Evolutionary conservation across 306 rosid genomes (phyloP), one percentile per base, ranked within the genome.

Genomic region (Fragaria ananassa): DNA sequence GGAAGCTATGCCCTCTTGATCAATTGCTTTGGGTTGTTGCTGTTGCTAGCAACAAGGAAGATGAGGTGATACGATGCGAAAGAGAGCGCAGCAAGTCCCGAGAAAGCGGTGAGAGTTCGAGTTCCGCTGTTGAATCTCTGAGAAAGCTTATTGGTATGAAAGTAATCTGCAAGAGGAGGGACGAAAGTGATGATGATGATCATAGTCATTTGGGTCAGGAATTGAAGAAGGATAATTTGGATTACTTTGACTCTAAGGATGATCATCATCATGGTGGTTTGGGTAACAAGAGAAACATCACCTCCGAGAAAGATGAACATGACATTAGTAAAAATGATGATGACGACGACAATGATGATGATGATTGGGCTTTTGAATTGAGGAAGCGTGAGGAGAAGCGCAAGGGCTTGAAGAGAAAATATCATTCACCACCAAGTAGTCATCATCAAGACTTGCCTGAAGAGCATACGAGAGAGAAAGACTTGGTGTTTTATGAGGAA

Each of bases 61-160:
- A 12, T 15, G 35, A 29, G 42, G 4, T 5, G 17, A 12, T 62
- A 27, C 39, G 31, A 29, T 6, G 1, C 9, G 4, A 14, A 62
- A 62, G 68, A 31, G 42, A 29, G 4, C 21, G 68, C 37, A 25
- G 39, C 37, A 27, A 60, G 21, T 57, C 64, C 5, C 34, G 4
- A 57, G 64, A 57, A 60, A 60, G 18, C 4, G 35, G 37, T 4
- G 37, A 25, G 10, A 31, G 41, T 62, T 5, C 21, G 42, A 14
- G 68, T 15, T 23, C 64, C 17, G 68, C 68, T 15, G 2, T 62
- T 19, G 35, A 31, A 31, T 31, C 41, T 62, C 68, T 62, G 39
- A 62, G 68, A 62, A 31, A 62, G 68, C 68, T 62, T 35, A 62
- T 29, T 62, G 68, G 42, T 62, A 27, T 11, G n/a, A 62, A 14